phyloP scores from a whole-genome alignment of 2,329 filamentous ascomycete genomes.

The Pseudogymnoascus sp. region DNA sequence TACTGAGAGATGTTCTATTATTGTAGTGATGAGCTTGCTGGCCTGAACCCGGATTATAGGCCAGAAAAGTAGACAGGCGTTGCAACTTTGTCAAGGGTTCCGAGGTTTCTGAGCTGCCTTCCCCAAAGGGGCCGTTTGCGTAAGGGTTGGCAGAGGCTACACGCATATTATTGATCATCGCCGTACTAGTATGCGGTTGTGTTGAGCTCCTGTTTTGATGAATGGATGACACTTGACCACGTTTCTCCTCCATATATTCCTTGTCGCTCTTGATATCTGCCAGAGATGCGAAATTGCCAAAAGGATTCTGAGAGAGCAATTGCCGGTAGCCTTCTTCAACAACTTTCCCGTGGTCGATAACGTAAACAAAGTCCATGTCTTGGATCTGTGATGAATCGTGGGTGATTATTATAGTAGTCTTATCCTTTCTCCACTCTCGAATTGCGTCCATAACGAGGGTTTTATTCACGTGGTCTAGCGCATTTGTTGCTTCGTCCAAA shows the following conservation, averaged over 20 bases:
- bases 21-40: not conserved
- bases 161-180: not conserved
- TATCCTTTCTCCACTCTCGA: constrained; percentile 66
- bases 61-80: not conserved
- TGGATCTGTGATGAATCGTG: constrained; percentile 77
- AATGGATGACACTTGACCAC: not conserved
- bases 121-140: not conserved
- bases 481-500: constrained; percentile 82
- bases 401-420: constrained; percentile 89
- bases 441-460: constrained; percentile 66
- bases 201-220: not conserved
- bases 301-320: constrained; percentile 41
- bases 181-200: not conserved
- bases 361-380: constrained; percentile 68
- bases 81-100: not conserved
- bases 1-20: not conserved
- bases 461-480: constrained; percentile 68
- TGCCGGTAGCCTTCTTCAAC: constrained; percentile 61
- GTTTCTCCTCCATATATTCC: not conserved
- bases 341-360: constrained; percentile 64
- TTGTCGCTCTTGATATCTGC: not conserved
- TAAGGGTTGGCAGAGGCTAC: not conserved
- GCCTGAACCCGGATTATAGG: not conserved
- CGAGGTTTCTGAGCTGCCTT: not conserved
- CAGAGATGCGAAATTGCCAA: constrained; percentile 40